These are phyloP conservation scores for Cokeromyces recurvatus DNA, from an alignment of 371 early-diverging fungal species.

Conservation along the genomic window DNA sequence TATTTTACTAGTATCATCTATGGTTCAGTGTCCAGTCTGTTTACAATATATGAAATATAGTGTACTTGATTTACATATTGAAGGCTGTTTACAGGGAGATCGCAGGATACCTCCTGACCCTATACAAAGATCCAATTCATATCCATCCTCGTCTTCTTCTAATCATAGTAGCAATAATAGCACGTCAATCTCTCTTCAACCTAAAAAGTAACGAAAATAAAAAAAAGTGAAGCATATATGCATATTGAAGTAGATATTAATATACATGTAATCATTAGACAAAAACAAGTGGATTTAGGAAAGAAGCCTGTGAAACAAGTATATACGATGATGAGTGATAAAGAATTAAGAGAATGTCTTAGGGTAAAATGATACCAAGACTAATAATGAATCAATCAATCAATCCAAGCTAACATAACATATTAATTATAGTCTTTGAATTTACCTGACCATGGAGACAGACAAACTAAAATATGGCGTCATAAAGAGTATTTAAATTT, in stretches of 20 bases:
- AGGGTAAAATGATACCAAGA: conserved; percentile 4
- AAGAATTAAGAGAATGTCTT: conserved; percentile 3
- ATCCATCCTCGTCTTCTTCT: no score
- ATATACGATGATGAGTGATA: conserved; percentile 10
- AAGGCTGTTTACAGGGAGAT: conserved; percentile 17
- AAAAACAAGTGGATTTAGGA: conserved; percentile 4
- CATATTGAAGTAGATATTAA: no score
- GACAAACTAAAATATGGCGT: conserved; percentile 12
- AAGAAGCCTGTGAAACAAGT: conserved; percentile 8
- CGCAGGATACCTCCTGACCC: no score
- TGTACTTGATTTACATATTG: conserved; percentile 17
- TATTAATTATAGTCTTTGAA: conserved; percentile 6
- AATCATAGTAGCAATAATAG: conserved; percentile 4
- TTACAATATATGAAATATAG: conserved; percentile 4
- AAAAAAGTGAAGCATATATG: no score
- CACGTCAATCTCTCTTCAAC: background rate
- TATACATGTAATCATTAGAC: no score
- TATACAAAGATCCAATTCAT: no score
- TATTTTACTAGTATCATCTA: background rate
- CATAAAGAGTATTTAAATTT: conserved; percentile 21
- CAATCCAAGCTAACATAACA: no score
- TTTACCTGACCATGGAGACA: conserved; percentile 22
- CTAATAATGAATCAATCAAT: background rate
- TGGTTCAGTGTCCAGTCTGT: conserved; percentile 21
- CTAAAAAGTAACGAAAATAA: no score